Evolutionary conservation across 768 basidiomycete species (phyloP), one percentile per base, ranked within the genome.

Genomic region (Lyophyllum semitale): DNA sequence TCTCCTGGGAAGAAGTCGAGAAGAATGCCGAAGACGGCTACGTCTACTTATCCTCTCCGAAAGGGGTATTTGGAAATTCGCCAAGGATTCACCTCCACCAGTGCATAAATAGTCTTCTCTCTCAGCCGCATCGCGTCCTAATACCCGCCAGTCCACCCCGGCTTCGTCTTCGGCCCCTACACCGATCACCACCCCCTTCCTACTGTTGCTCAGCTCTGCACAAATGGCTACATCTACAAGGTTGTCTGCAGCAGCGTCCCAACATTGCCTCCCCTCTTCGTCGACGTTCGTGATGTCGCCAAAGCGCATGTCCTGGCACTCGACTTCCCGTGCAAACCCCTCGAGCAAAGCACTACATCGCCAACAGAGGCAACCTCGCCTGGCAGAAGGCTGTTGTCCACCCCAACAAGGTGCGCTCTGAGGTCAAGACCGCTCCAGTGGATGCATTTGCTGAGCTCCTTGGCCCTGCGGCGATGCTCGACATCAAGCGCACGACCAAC

Each of bases 31-130:
- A n/a, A n/a, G n/a, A 66, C 12, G 64, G 64, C 30, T 74, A 71
- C 42, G 63, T 71, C 33, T 82, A 81, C 63, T 68, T 71, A 66
- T 67, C 15, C 59, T 77, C 4, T 71, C 76, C 2, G 79, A 81
- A 59, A 59, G 61, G 25, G 74, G 75, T 0, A 66, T 73, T 7
- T 79, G 78, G 77, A 65, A 74, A 9, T 77, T 77, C 47, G 77
- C 70, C 5, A 59, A 63, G 35, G 61, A 69, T 25, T 71, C 33
- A 51, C 77, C 45, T 66, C 72, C 11, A 73, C 75, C 11, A 64
- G 77, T 79, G 44, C 54, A 75, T 64, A 17, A 17, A 25, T 8
- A 26, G 8, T 20, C 13, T n/a, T n/a, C n/a, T n/a, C n/a, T 41
- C 8, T 50, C n/a, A 30, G 40, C 32, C 22, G 15, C 12, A 12